Conservation (phyloP, 2,329 filamentous ascomycete species). For the Penicillium sp. region DNA sequence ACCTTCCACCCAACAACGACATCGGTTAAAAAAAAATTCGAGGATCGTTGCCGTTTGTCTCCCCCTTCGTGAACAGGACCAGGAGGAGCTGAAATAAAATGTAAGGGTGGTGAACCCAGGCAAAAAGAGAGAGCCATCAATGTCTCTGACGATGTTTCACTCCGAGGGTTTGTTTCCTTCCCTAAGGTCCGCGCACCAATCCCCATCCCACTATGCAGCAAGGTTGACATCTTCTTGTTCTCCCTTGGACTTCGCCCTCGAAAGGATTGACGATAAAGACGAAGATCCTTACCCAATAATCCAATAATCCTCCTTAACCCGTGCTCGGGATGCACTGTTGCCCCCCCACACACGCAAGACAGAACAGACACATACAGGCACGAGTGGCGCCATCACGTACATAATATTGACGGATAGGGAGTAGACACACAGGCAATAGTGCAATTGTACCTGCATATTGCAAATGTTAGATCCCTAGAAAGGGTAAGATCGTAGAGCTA, state of each 20-base stretch:
- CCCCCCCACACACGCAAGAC: constrained; percentile 2
- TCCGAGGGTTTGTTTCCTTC: background rate
- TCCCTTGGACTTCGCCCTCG: background rate
- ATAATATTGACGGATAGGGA: background rate
- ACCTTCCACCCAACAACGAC: background rate
- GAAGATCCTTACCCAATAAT: constrained; percentile 2
- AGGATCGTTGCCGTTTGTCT: constrained; percentile 3
- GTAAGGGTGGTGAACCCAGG: constrained; percentile 6
- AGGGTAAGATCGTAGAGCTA: background rate
- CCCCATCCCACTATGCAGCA: background rate
- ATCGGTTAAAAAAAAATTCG: background rate
- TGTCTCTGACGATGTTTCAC: constrained; percentile 6
- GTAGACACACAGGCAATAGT: constrained; percentile 2
- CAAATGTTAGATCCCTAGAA: background rate
- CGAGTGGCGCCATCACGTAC: constrained; percentile 6
- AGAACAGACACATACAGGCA: constrained; percentile 3
- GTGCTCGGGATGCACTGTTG: constrained; percentile 3
- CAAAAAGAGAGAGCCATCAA: background rate
- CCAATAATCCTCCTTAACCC: constrained; percentile 5
- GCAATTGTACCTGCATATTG: constrained; percentile 3
- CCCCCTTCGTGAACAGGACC: background rate
- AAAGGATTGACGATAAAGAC: background rate
- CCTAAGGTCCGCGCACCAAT: background rate
- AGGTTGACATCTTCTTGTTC: background rate
- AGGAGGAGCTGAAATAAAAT: background rate